A percentile compares a stretch with the other conserved stretches of the same genome.
phyloP scores from a whole-genome alignment of 2,329 filamentous ascomycete genomes.

The Nemania serpens region DNA sequence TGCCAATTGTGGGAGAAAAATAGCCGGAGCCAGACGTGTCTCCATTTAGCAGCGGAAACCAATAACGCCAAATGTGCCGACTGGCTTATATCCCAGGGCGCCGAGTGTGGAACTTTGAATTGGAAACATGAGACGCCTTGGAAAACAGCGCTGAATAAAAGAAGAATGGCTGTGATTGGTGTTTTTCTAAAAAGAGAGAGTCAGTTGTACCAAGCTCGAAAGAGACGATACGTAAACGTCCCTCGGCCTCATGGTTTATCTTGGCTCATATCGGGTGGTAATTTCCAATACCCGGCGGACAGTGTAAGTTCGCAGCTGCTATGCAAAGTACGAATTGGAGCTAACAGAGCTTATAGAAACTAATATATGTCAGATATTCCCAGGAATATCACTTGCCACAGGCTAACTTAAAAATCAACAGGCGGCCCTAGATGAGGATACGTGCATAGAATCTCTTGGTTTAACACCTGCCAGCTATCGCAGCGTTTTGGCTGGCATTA shows the following conservation, averaged over 20 bases:
- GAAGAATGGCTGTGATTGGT: not conserved
- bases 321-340: not conserved
- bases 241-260: not conserved
- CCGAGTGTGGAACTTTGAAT: not conserved
- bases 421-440: not conserved
- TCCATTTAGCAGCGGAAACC: conserved; percentile 4
- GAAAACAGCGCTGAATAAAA: not conserved
- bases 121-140: not conserved
- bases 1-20: not conserved
- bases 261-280: not conserved
- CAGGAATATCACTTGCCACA: not conserved
- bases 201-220: not conserved
- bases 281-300: not conserved
- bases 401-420: not conserved
- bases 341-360: not conserved
- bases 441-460: not conserved
- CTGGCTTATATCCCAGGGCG: not conserved
- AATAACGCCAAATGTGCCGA: not conserved
- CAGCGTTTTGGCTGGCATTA: not conserved
- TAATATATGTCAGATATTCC: not conserved
- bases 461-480: not conserved
- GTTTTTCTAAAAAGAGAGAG: not conserved
- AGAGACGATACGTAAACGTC: too few species aligned
- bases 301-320: not conserved
- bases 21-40: not conserved